These are phyloP conservation scores for Cordyceps farinosa DNA, from an alignment of 2,329 filamentous ascomycete species.

Conservation along the genomic window DNA sequence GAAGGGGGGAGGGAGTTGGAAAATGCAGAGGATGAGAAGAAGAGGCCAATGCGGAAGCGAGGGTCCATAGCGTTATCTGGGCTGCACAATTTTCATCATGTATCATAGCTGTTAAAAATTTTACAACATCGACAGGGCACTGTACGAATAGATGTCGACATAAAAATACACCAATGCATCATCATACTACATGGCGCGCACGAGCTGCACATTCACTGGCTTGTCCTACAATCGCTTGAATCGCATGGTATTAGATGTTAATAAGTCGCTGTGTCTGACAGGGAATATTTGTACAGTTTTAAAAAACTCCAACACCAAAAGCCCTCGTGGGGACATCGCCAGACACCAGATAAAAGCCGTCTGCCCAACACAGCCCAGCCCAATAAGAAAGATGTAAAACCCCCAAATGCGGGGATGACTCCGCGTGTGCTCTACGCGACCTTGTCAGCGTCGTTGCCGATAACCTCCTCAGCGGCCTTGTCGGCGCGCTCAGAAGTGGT, in stretches of 20 bases:
- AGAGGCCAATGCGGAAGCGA: neutral
- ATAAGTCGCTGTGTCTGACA: slow-evolving; percentile 11
- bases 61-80: neutral
- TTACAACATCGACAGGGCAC: slow-evolving; percentile 7
- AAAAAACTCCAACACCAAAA: slow-evolving; percentile 9
- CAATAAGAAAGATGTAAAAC: slow-evolving; percentile 4
- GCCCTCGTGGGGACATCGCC: slow-evolving; percentile 6
- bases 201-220: neutral
- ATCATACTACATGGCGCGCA: neutral
- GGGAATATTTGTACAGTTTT: slow-evolving; percentile 4
- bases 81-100: neutral
- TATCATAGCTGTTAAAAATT: slow-evolving; percentile 14
- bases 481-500: neutral
- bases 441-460: neutral
- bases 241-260: slow-evolving; percentile 12
- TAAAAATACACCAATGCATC: slow-evolving; percentile 7
- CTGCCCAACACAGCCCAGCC: slow-evolving; percentile 13
- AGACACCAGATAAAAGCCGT: slow-evolving; percentile 11
- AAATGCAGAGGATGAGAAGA: neutral
- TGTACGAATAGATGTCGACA: slow-evolving; percentile 13
- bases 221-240: neutral
- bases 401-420: neutral
- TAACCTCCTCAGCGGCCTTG: neutral
- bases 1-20: neutral
- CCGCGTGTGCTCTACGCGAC: slow-evolving; percentile 2